phyloP scores from a whole-genome alignment of 1,139 yeast species.

The Scheffersomyces segobiensis region DNA sequence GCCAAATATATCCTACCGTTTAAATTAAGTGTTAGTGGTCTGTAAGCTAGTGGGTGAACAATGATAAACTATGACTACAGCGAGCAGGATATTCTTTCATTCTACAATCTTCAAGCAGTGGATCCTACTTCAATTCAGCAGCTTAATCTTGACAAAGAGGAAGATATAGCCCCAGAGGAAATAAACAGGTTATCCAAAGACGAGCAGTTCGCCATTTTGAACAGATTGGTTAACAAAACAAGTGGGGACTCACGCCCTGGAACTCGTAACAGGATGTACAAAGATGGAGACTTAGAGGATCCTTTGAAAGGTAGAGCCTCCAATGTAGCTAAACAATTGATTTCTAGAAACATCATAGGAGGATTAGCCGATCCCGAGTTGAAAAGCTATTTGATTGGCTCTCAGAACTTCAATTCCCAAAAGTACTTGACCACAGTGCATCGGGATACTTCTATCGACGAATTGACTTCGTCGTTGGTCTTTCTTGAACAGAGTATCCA shows the following conservation, averaged over 20 bases:
- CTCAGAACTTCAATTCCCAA: constrained; percentile 71
- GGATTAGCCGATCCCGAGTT: constrained; percentile 44
- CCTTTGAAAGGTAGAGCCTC: constrained; percentile 56
- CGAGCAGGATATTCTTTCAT: constrained; percentile 18
- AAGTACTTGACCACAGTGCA: constrained; percentile 72
- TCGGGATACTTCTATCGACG: constrained; percentile 64
- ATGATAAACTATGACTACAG: constrained; percentile 31
- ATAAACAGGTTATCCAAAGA: constrained; percentile 23
- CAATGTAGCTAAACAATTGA: constrained; percentile 43
- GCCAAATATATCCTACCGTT: constrained; percentile 1
- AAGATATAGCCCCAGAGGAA: constrained; percentile 26
- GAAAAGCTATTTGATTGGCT: constrained; percentile 63
- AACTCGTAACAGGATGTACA: not conserved
- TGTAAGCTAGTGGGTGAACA: not conserved
- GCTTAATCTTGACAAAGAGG: constrained; percentile 16
- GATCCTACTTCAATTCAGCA: constrained; percentile 24
- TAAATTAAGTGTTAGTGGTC: not conserved
- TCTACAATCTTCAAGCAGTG: constrained; percentile 27
- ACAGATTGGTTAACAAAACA: constrained; percentile 20
- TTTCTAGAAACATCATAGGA: constrained; percentile 35
- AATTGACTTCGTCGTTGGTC: constrained; percentile 56
- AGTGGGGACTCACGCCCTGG: not conserved
- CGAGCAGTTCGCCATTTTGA: constrained; percentile 32
- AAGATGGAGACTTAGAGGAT: constrained; percentile 34
- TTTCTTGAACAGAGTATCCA: constrained; percentile 62